phyloP scores from a whole-genome alignment of 148 eudicot genomes.

The Dysphania ambrosioides region DNA sequence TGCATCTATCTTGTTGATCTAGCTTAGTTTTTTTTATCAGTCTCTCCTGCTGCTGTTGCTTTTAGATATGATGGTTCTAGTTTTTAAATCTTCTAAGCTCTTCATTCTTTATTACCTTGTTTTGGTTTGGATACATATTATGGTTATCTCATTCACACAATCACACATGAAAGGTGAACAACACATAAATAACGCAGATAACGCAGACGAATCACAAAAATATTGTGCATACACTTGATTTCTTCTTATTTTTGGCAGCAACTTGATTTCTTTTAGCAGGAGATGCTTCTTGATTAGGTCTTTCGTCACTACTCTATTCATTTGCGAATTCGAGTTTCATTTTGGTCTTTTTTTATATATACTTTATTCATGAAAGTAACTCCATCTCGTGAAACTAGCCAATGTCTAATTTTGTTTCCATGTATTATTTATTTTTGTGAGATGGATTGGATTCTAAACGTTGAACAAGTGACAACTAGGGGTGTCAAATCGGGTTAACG shows the following conservation, averaged over 20 bases:
- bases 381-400: background rate
- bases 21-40: background rate
- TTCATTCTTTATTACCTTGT: too few relatives aligned
- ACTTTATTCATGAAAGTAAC: too few relatives aligned
- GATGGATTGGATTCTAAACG: constrained; percentile 84
- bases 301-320: background rate
- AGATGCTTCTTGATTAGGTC: constrained; percentile 91
- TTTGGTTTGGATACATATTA: background rate
- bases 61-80: too few relatives aligned
- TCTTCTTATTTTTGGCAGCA: too few relatives aligned
- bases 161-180: too few relatives aligned
- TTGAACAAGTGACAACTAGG: constrained; percentile 57
- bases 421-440: background rate
- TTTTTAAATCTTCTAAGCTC: too few relatives aligned
- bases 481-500: constrained; percentile 59
- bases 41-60: too few relatives aligned
- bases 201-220: constrained; percentile 46
- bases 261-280: too few relatives aligned
- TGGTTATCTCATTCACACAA: background rate
- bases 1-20: too few relatives aligned
- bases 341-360: too few relatives aligned
- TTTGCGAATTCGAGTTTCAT: too few relatives aligned
- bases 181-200: constrained; percentile 37
- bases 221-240: constrained; percentile 47
- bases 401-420: background rate